Evolutionary conservation across 106 monocot genomes (phyloP).

Genomic region (Agapanthus africanus): DNA sequence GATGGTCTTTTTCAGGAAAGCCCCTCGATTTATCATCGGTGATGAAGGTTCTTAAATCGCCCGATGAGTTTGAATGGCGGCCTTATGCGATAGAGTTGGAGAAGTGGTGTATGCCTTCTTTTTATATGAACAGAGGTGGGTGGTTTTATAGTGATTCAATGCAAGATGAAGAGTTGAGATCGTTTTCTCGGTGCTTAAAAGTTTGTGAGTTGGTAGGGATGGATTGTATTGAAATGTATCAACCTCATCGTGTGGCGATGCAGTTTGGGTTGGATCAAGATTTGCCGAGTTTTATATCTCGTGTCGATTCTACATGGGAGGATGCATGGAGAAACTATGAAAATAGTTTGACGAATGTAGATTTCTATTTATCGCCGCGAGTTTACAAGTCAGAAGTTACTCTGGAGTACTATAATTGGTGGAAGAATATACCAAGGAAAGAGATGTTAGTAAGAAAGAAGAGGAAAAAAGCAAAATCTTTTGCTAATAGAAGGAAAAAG

Average conservation of each 20-base stretch:
- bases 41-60: constrained; percentile 18
- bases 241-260: constrained; percentile 27
- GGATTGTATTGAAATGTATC: constrained; percentile 55
- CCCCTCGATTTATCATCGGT: constrained; percentile 21
- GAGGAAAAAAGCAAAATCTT: not conserved
- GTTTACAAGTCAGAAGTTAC: constrained; percentile 37
- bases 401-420: constrained; percentile 26
- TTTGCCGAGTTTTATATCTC: constrained; percentile 32
- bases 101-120: constrained; percentile 20
- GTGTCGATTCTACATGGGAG: constrained; percentile 26
- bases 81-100: constrained; percentile 32
- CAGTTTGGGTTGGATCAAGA: constrained; percentile 81
- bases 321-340: constrained; percentile 45
- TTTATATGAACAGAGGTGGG: constrained; percentile 25
- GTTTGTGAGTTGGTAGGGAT: constrained; percentile 11
- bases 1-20: constrained; percentile 45
- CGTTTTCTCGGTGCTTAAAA: constrained; percentile 35
- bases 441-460: not conserved
- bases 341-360: constrained; percentile 17
- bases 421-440: not conserved
- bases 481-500: too few species aligned
- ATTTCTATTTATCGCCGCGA: constrained; percentile 38
- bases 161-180: constrained; percentile 28
- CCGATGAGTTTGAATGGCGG: constrained; percentile 43
- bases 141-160: constrained; percentile 17